phyloP scores from a whole-genome alignment of 163 green algal species.

The Scenedesmus sp. region DNA sequence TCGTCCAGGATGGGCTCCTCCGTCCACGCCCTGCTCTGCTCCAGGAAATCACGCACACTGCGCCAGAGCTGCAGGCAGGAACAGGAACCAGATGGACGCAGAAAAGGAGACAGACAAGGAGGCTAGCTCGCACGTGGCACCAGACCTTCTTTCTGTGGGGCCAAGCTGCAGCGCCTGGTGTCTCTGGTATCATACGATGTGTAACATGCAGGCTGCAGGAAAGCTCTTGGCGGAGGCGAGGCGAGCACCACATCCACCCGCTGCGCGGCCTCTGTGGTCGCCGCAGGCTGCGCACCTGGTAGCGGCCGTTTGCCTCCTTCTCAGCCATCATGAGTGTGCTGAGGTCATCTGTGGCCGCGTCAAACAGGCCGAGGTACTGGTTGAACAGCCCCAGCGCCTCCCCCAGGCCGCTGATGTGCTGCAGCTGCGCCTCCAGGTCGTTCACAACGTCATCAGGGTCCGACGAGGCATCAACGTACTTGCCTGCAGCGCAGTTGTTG shows the following conservation, averaged over 20 bases:
- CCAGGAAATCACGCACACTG: slow-evolving; percentile 76
- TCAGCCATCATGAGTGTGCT: slow-evolving; percentile 71
- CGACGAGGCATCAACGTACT: slow-evolving; percentile 78
- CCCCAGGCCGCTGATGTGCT: slow-evolving; percentile 65
- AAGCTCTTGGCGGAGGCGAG: no score
- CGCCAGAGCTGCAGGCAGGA: slow-evolving; percentile 75
- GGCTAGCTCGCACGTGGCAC: no score
- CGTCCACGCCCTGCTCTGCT: slow-evolving; percentile 79
- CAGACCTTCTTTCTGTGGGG: no score
- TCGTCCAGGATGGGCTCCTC: slow-evolving; percentile 74
- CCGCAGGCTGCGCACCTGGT: slow-evolving; percentile 64
- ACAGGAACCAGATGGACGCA: neutral
- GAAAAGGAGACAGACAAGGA: neutral
- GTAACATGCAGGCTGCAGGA: neutral
- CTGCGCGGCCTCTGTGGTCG: neutral
- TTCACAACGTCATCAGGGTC: slow-evolving; percentile 75
- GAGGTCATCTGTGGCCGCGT: slow-evolving; percentile 79
- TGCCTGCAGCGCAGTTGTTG: slow-evolving; percentile 56
- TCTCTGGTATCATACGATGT: no score
- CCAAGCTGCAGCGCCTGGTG: no score
- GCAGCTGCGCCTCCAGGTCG: slow-evolving; percentile 77
- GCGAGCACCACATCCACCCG: no score
- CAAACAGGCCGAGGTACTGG: slow-evolving; percentile 72
- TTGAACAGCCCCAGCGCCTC: slow-evolving; percentile 51
- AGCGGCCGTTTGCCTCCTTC: slow-evolving; percentile 79